These are phyloP conservation scores for Aplosporella prunicola DNA, from an alignment of 2,329 filamentous ascomycete genomes.

Conservation along the genomic window DNA sequence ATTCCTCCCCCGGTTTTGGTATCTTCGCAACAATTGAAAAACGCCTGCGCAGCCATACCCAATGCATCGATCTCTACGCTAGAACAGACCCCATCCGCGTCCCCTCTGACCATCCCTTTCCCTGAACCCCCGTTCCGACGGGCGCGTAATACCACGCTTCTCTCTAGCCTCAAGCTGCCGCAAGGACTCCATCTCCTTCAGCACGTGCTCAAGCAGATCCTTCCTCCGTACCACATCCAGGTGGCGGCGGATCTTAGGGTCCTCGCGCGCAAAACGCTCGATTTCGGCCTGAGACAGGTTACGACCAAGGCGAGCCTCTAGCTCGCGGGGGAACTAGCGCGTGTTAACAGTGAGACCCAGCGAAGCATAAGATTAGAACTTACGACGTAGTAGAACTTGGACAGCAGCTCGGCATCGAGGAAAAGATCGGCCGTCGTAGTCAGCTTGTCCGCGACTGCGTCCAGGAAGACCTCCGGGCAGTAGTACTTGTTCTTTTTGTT, in stretches of 20 bases:
- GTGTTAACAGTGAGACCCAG: conserved; percentile 6
- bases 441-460: conserved; percentile 89
- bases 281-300: conserved; percentile 70
- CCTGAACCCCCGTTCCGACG: conserved; percentile 19
- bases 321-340: conserved; percentile 68
- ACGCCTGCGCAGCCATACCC: conserved; percentile 5
- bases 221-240: conserved; percentile 88
- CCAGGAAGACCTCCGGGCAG: conserved; percentile 95
- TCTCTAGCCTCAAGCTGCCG: conserved; percentile 71
- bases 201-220: conserved; percentile 81
- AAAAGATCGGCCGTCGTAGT: conserved; percentile 93
- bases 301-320: conserved; percentile 77
- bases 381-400: conserved; percentile 88
- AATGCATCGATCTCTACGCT: conserved; percentile 9
- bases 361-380: conserved; percentile 10
- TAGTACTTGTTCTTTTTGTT: conserved; percentile 84
- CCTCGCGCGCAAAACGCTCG: conserved; percentile 85
- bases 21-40: conserved; percentile 11
- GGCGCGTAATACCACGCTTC: conserved; percentile 40
- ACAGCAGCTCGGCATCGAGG: conserved; percentile 90
- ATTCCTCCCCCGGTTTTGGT: conserved; percentile 10
- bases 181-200: conserved; percentile 92
- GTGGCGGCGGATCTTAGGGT: conserved; percentile 79
- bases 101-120: conserved; percentile 16
- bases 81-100: conserved; percentile 27